Conservation (phyloP, 352 stramenopile genomes). For the Phytophthora crassamura region DNA sequence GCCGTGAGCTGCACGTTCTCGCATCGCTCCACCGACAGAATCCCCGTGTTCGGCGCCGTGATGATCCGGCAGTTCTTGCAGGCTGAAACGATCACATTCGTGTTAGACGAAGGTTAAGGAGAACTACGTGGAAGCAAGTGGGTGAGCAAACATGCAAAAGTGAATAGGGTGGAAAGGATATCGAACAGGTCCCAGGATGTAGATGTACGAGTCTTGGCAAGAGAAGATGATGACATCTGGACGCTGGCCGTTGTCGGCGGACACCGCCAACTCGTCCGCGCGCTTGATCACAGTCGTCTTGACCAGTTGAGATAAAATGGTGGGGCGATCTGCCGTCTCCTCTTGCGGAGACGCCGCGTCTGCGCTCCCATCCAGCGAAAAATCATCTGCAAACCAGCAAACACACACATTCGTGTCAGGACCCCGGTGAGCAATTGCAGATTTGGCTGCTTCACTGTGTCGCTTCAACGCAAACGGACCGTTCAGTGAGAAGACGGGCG, state of each 20-base stretch:
- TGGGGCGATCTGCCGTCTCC: slow-evolving; percentile 43
- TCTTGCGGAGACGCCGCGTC: slow-evolving; percentile 17
- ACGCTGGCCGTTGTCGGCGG: slow-evolving; percentile 38
- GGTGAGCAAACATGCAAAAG: slow-evolving; percentile 5
- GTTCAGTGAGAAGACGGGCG: slow-evolving; percentile 43
- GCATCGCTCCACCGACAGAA: slow-evolving; percentile 94
- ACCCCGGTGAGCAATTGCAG: neutral
- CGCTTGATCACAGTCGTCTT: slow-evolving; percentile 88
- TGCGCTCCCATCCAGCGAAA: slow-evolving; percentile 44
- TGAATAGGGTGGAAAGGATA: slow-evolving; percentile 58
- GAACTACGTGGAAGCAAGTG: slow-evolving; percentile 1
- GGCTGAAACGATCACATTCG: slow-evolving; percentile 92
- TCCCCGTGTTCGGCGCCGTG: slow-evolving; percentile 92
- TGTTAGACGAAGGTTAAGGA: slow-evolving; percentile 66
- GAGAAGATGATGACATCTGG: slow-evolving; percentile 89
- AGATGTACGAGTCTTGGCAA: slow-evolving; percentile 95
- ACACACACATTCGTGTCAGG: slow-evolving; percentile 16
- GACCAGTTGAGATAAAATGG: slow-evolving; percentile 62
- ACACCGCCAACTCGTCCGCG: slow-evolving; percentile 60
- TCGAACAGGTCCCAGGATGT: slow-evolving; percentile 94
- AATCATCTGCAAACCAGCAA: slow-evolving; percentile 42
- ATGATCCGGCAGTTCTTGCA: slow-evolving; percentile 97
- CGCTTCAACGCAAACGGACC: slow-evolving; percentile 36
- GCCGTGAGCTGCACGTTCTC: slow-evolving; percentile 92
- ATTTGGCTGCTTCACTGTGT: no score